phyloP scores from a whole-genome alignment of 164 flowering plant species.

The Vitis cinerea region DNA sequence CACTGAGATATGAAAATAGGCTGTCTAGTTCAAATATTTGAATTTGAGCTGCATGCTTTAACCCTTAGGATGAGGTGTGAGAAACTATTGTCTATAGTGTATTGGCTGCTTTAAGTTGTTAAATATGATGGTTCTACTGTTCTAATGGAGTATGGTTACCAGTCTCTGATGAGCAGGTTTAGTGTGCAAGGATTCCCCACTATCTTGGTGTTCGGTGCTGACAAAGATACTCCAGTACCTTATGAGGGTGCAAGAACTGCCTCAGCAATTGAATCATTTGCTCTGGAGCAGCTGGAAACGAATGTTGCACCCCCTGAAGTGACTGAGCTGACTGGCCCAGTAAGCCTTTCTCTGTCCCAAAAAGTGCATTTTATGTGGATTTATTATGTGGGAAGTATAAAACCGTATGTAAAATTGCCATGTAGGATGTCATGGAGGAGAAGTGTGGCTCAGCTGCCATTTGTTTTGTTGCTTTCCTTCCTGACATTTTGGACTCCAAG shows the following conservation, averaged over 20 bases:
- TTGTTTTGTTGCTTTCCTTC: conserved; percentile 92
- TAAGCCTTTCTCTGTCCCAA: conserved; percentile 25
- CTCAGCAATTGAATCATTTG: conserved; percentile 85
- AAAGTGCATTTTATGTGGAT: neutral
- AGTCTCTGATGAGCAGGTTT: conserved; percentile 95
- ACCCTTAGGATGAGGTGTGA: conserved; percentile 4
- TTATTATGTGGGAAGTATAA: neutral
- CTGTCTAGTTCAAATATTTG: neutral
- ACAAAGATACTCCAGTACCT: conserved; percentile 73
- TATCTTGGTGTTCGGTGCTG: conserved; percentile 87
- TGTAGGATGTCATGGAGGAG: conserved; percentile 88
- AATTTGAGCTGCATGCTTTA: neutral
- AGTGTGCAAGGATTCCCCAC: conserved; percentile 96
- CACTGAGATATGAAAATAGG: neutral
- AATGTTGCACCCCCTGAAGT: conserved; percentile 85
- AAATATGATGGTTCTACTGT: conserved; percentile 16
- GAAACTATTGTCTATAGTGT: neutral
- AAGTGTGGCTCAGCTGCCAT: conserved; percentile 93
- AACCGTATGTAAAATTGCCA: conserved; percentile 3
- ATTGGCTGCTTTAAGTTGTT: neutral
- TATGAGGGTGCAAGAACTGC: conserved; percentile 94
- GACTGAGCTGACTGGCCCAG: conserved; percentile 74
- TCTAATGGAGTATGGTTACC: conserved; percentile 29
- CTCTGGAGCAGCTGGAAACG: conserved; percentile 78
- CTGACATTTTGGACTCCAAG: conserved; percentile 95